phyloP scores from a whole-genome alignment of 345 rosid genomes.

The Pistacia atlantica region DNA sequence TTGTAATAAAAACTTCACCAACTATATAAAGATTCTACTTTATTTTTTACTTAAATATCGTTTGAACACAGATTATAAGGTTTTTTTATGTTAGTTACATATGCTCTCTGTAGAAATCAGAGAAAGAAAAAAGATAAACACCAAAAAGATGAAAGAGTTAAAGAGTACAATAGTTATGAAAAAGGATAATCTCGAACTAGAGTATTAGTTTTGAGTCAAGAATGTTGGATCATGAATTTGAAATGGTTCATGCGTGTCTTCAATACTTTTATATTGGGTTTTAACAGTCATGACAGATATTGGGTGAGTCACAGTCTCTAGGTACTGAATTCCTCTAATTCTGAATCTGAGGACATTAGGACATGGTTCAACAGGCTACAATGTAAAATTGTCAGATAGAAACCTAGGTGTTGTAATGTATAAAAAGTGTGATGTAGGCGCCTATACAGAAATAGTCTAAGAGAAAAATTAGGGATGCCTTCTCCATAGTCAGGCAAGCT shows the following conservation, averaged over 20 bases:
- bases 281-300: too few relatives aligned
- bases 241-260: background rate
- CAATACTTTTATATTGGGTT: background rate
- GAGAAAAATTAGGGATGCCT: background rate
- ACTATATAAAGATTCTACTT: background rate
- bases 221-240: background rate
- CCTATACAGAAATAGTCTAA: background rate
- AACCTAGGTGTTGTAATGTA: background rate
- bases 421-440: background rate
- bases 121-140: background rate
- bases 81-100: background rate
- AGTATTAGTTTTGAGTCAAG: background rate
- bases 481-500: background rate
- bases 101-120: background rate
- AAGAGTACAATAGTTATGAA: too few relatives aligned
- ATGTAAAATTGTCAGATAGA: background rate
- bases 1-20: background rate
- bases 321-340: slow-evolving; percentile 9
- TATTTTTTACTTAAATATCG: background rate
- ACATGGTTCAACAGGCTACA: background rate
- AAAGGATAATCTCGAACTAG: background rate
- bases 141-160: background rate
- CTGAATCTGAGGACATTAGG: background rate
- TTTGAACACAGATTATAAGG: background rate
- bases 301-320: background rate